Evolutionary conservation across 176 grass and related monocot genomes (phyloP).

Genomic region (Tillandsia leiboldiana): DNA sequence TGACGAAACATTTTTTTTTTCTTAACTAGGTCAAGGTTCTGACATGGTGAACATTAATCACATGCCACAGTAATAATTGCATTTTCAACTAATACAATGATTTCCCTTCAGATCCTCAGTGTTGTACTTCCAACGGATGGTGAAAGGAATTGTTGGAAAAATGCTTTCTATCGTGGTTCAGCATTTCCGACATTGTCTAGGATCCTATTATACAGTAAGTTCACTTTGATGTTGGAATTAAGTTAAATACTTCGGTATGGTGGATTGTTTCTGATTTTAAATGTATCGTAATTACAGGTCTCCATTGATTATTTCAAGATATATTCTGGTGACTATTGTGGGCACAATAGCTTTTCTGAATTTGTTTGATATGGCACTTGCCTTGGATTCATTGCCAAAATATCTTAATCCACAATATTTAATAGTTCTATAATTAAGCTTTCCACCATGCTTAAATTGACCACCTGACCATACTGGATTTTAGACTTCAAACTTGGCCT

Average conservation of each 20-base stretch:
- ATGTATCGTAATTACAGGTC: too few relatives aligned
- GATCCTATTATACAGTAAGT: too few relatives aligned
- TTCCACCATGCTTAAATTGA: too few relatives aligned
- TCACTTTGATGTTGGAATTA: too few relatives aligned
- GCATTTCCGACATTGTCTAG: too few relatives aligned
- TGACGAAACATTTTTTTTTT: background rate
- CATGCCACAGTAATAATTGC: slow-evolving; percentile 3
- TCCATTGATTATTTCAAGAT: too few relatives aligned
- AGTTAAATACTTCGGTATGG: too few relatives aligned
- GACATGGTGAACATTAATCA: background rate
- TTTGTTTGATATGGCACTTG: background rate
- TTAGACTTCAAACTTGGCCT: too few relatives aligned
- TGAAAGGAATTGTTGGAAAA: slow-evolving; percentile 47
- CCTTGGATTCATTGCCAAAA: background rate
- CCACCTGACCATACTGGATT: too few relatives aligned
- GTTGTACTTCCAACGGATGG: slow-evolving; percentile 28
- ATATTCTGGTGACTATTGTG: too few relatives aligned
- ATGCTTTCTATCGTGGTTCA: slow-evolving; percentile 49
- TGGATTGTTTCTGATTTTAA: too few relatives aligned
- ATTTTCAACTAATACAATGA: slow-evolving; percentile 15
- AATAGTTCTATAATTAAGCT: too few relatives aligned
- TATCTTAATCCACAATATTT: background rate
- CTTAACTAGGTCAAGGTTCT: background rate
- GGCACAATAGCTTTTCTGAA: background rate
- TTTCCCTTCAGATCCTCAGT: slow-evolving; percentile 42